A percentile compares a stretch with the other conserved stretches of the same genome.
phyloP scores from a whole-genome alignment of 2,329 filamentous ascomycete species.

The Exophiala phaeomuriformis region DNA sequence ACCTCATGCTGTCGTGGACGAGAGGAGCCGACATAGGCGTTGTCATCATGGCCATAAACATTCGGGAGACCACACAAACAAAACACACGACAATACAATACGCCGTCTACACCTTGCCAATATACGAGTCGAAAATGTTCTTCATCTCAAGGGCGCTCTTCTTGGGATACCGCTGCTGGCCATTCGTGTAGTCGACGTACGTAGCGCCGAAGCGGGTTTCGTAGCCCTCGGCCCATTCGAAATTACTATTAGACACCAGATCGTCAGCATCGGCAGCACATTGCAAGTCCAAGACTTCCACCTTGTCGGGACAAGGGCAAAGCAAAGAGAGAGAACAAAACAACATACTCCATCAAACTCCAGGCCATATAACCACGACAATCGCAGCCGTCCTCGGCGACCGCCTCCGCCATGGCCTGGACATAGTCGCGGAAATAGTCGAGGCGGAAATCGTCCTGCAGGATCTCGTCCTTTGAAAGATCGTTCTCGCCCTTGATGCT shows the following conservation, averaged over 20 bases:
- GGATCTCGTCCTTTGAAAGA: constrained; percentile 54
- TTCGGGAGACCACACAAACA: too few relatives aligned
- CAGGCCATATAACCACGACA: constrained; percentile 77
- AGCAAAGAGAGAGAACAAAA: constrained; percentile 9
- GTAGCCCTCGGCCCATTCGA: constrained; percentile 88
- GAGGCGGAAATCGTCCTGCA: constrained; percentile 74
- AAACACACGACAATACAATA: too few relatives aligned
- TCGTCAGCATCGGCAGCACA: too few relatives aligned
- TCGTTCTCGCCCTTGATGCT: constrained; percentile 78
- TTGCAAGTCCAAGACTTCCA: neutral
- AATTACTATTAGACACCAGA: constrained; percentile 50
- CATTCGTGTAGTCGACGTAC: constrained; percentile 72
- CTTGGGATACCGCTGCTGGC: constrained; percentile 74
- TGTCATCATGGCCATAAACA: too few relatives aligned
- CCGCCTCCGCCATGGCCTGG: constrained; percentile 65
- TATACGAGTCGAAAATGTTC: constrained; percentile 62
- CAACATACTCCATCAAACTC: constrained; percentile 69
- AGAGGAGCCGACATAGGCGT: too few relatives aligned
- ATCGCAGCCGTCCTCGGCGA: constrained; percentile 64
- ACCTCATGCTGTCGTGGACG: too few relatives aligned
- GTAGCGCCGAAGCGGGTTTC: constrained; percentile 79
- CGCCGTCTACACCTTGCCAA: constrained; percentile 49
- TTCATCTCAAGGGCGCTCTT: constrained; percentile 70
- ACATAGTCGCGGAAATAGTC: constrained; percentile 75
- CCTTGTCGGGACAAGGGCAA: neutral